Percentiles rank a stretch among this genome's conserved stretches.
phyloP scores from a whole-genome alignment of 2,329 filamentous ascomycete genomes.

The Metarhizium robertsii region DNA sequence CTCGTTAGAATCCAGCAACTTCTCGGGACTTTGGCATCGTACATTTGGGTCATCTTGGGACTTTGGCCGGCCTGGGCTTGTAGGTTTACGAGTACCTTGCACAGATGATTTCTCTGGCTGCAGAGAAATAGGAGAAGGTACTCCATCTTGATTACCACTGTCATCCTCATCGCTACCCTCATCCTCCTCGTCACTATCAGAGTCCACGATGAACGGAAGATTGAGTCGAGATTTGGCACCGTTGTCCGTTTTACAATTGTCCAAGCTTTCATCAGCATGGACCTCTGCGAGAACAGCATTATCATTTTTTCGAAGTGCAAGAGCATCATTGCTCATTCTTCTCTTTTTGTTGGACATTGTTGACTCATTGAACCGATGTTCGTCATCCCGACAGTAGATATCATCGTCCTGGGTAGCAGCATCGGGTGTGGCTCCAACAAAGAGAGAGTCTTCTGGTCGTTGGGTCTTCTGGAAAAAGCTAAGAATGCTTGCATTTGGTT shows the following conservation, averaged over 20 bases:
- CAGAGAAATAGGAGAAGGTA: background rate
- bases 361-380: slow-evolving; percentile 24
- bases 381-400: slow-evolving; percentile 17
- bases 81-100: background rate
- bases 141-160: no score
- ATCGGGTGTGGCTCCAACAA: slow-evolving; percentile 28
- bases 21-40: slow-evolving; percentile 12
- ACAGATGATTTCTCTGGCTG: background rate
- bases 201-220: slow-evolving; percentile 61
- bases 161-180: slow-evolving; percentile 14
- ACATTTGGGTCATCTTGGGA: slow-evolving; percentile 11
- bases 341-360: slow-evolving; percentile 21
- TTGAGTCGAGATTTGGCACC: slow-evolving; percentile 16
- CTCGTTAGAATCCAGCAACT: slow-evolving; percentile 10
- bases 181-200: slow-evolving; percentile 36
- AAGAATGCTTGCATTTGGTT: slow-evolving; percentile 56
- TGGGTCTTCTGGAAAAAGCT: slow-evolving; percentile 67
- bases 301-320: background rate
- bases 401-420: slow-evolving; percentile 16
- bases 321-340: slow-evolving; percentile 16
- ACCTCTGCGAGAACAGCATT: slow-evolving; percentile 1
- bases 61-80: background rate
- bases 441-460: slow-evolving; percentile 49
- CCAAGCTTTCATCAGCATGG: background rate
- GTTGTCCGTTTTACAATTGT: background rate